These are phyloP conservation scores for Penstemon davidsonii DNA, from an alignment of 257 asterid species.

Conservation along the genomic window DNA sequence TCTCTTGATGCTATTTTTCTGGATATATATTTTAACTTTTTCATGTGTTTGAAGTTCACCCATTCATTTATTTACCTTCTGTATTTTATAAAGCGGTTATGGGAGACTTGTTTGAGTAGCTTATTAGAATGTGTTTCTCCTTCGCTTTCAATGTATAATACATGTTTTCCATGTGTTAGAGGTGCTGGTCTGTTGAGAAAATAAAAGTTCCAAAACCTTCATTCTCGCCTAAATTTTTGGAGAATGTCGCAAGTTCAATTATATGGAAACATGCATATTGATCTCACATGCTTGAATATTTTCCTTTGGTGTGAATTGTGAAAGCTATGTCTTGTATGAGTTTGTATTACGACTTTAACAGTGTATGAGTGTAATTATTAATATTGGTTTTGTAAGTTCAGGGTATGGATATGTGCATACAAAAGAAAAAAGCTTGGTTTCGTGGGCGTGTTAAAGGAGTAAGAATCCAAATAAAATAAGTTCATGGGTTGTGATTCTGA, in stretches of 20 bases:
- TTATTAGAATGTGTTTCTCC: neutral
- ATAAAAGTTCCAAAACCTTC: neutral
- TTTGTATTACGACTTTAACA: neutral
- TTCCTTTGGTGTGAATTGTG: neutral
- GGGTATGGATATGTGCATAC: neutral
- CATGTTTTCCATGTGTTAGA: neutral
- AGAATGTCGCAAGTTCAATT: neutral
- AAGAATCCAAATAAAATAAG: slow-evolving; percentile 5
- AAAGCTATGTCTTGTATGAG: neutral
- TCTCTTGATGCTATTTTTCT: slow-evolving; percentile 25
- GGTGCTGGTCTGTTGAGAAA: neutral
- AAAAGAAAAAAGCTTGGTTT: neutral
- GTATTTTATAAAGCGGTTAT: slow-evolving; percentile 6
- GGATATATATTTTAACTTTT: neutral
- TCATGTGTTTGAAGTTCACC: slow-evolving; percentile 11
- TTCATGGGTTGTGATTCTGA: neutral
- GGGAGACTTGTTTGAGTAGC: neutral
- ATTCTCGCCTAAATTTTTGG: neutral
- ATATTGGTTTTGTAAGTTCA: neutral
- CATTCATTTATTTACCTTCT: slow-evolving; percentile 12
- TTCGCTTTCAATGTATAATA: neutral
- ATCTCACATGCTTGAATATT: neutral
- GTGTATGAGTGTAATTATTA: neutral
- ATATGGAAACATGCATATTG: neutral
- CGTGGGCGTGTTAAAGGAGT: neutral